These are phyloP conservation scores for Moesziomyces sp. DNA, from an alignment of 1,284 basidiomycete genomes.

Conservation along the genomic window DNA sequence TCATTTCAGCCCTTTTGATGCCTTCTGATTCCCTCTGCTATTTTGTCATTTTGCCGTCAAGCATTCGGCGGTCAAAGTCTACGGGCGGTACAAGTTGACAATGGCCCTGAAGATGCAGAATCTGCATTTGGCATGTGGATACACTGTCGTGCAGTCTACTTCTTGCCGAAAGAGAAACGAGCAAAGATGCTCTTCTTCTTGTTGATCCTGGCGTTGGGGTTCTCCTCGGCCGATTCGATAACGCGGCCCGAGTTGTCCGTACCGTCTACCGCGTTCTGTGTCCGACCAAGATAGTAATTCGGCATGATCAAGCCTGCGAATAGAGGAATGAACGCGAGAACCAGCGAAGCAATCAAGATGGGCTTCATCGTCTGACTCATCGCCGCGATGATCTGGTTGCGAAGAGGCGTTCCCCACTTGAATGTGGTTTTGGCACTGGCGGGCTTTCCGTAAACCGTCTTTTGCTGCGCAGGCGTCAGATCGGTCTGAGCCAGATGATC, in stretches of 20 bases:
- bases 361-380: conserved; percentile 17
- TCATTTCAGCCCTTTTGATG: too few species aligned
- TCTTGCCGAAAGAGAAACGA: conserved; percentile 1
- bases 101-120: too few species aligned
- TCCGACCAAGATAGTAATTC: conserved; percentile 69
- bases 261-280: conserved; percentile 70
- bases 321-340: conserved; percentile 66
- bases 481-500: conserved; percentile 69
- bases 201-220: conserved; percentile 16
- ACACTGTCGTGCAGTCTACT: too few species aligned
- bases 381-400: conserved; percentile 13
- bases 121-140: too few species aligned
- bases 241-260: conserved; percentile 49
- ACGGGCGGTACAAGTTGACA: too few species aligned
- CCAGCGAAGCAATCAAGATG: conserved; percentile 22
- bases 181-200: conserved; percentile 17
- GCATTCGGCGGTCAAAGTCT: too few species aligned
- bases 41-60: too few species aligned
- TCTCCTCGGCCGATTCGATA: conserved; percentile 12
- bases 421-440: conserved; percentile 5
- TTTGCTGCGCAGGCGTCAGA: conserved; percentile 33
- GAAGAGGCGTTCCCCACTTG: conserved; percentile 5
- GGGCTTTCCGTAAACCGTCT: conserved; percentile 32
- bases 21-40: too few species aligned
- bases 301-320: conserved; percentile 67